Evolutionary conservation across 2,329 filamentous ascomycete genomes (phyloP), one percentile per base, ranked within the genome.

Genomic region (Aspergillus chevalieri): DNA sequence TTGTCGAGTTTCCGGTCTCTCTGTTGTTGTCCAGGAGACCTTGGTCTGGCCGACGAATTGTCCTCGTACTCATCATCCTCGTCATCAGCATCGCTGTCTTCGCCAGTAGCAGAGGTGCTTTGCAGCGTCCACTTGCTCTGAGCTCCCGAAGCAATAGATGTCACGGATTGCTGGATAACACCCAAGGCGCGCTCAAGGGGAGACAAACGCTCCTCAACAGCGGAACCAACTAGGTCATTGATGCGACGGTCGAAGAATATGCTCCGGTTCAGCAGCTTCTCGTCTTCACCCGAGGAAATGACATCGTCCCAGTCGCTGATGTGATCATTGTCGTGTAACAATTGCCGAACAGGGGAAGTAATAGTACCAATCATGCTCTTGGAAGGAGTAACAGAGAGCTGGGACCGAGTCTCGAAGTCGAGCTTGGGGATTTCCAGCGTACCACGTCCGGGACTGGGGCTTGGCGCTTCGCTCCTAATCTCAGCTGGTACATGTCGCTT

Each of bases 291-390:
- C 15, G 89, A 87, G 8, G 86, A 86, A 53, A 96, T 84, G 43
- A 86, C 83, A 63, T 86, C 86, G 62, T 95, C 90, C 93, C 93
- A 98, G 67, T 97, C 92, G 65, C 91, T 96, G 52, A 84, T 80
- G 21, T 85, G 83, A 14, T 85, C 74, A 30, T 70, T 69, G 21
- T 77, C 78, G 52, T 78, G 79, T 58, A 85, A 82, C 48, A 89
- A 75, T 47, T 81, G 80, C 52, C 82, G 80, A 26, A 89, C 73
- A 46, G 79, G 77, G 19, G 80, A 77, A 43, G 74, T 74, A 17
- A 72, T 57, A 30, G 73, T 70, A 55, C 84, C 60, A 78, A 68
- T 59, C 79, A 86, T 45, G 78, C 83, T 72, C 84, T 82, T 61
- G 80, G 84, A 61, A 80, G 74, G 58, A 81, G 84, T 54, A 72